Evolutionary conservation across 768 basidiomycete genomes (phyloP), one percentile per base, ranked within the genome.

Genomic region (Suillus placidus): DNA sequence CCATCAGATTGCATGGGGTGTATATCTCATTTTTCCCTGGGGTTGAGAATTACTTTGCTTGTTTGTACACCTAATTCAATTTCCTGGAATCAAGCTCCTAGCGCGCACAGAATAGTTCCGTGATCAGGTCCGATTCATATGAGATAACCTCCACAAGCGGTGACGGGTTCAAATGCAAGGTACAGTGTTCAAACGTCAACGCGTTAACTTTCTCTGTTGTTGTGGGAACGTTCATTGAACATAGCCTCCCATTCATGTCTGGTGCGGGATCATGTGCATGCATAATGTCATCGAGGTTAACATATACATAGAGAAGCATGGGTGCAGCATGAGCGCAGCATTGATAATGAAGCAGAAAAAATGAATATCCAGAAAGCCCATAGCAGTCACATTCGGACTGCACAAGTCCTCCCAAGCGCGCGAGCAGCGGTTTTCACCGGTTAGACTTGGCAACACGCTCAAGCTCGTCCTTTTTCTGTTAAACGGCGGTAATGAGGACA

Each of bases 401-500:
- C 62, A 52, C 67, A 64, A 45, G 60, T 64, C 61, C 63, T 67
- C 60, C 63, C 62, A 56, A 34, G 62, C 38, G 42, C 6, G 43
- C 45, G 18, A 26, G 7, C 4, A 10, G n/a, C n/a, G 45, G 49
- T 69, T 71, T 90, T 94, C 88, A 99, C 88, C 97, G 94, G 86
- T 99, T 99, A 82, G 95, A 97, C 85, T 98, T 99, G 85, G 97
- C 97, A 65, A 99, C 97, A 86, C 97, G 96, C 86, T 99, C 97
- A 70, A 99, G 89, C 82, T 99, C 97, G 81, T 98, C 96, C 85
- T 96, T 97, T 93, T 96, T 96, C 94, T 93, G 76, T 73, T 56
- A 66, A 42, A 52, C 5, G 65, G 6, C 8, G 40, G 37, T 3
- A 61, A 49, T 52, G 20, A 63, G 60, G 13, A 54, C 62, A 49